Evolutionary conservation across 768 basidiomycete genomes (phyloP).

Genomic region (Tulasnella sp.): DNA sequence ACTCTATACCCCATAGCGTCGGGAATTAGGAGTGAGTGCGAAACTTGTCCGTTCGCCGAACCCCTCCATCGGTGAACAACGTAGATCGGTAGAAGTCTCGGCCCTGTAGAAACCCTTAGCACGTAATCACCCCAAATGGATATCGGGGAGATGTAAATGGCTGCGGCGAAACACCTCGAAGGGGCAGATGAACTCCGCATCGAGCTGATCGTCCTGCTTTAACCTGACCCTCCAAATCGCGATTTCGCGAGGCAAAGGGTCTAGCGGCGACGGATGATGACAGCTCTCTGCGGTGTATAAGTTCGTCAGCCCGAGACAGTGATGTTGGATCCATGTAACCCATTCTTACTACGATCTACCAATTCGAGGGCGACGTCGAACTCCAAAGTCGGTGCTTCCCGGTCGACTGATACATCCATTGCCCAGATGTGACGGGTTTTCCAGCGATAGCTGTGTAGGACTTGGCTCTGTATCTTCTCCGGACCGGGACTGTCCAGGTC

Average conservation of each 20-base stretch:
- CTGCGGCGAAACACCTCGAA: neutral
- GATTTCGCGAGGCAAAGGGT: neutral
- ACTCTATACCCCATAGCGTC: neutral
- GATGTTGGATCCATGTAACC: neutral
- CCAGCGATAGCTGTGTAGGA: neutral
- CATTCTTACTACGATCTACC: neutral
- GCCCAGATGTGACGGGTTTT: neutral
- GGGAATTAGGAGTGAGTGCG: neutral
- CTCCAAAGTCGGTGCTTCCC: neutral
- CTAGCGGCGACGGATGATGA: no score
- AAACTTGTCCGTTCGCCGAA: neutral
- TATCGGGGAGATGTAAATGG: neutral
- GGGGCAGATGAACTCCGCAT: neutral
- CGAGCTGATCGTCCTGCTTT: neutral
- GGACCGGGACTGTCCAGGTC: neutral
- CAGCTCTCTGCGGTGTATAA: no score
- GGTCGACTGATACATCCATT: neutral
- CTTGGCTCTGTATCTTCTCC: neutral
- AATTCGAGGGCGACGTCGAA: neutral
- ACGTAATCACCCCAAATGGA: neutral
- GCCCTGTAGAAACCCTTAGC: neutral
- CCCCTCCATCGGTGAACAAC: neutral
- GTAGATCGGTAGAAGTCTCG: neutral
- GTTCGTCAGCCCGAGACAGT: no score
- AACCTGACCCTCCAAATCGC: neutral